Evolutionary conservation across 352 stramenopile species (phyloP).

Genomic region (Pythium periplocum): DNA sequence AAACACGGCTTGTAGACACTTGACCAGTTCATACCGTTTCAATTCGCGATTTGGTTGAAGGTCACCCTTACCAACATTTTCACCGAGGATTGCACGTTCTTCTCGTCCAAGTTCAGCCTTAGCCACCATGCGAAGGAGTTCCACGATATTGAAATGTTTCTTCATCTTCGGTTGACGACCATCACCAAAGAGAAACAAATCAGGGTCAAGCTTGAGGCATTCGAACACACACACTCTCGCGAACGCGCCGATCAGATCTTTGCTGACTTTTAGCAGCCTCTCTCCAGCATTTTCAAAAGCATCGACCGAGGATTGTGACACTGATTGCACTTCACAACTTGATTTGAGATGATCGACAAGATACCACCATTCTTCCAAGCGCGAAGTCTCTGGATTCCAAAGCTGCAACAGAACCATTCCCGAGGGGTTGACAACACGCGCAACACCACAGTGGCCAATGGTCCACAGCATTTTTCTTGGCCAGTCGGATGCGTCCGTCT

Average conservation of each 20-base stretch:
- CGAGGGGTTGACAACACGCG: constrained; percentile 40
- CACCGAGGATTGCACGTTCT: constrained; percentile 26
- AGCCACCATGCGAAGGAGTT: constrained; percentile 49
- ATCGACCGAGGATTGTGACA: constrained; percentile 34
- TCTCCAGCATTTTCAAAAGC: constrained; percentile 31
- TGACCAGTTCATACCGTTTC: constrained; percentile 22
- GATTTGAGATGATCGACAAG: constrained; percentile 44
- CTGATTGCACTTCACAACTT: constrained; percentile 11
- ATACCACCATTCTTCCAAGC: constrained; percentile 69
- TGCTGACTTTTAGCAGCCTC: constrained; percentile 30
- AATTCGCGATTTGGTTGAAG: background rate
- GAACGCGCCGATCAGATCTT: constrained; percentile 50
- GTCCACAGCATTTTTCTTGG: constrained; percentile 60
- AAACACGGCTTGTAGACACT: constrained; percentile 38
- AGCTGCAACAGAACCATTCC: constrained; percentile 65
- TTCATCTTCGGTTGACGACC: constrained; percentile 12
- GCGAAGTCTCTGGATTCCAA: constrained; percentile 36
- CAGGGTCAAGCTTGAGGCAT: constrained; percentile 46
- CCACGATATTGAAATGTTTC: constrained; percentile 41
- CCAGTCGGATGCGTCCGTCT: constrained; percentile 33
- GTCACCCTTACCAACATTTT: background rate
- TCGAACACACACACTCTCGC: constrained; percentile 59
- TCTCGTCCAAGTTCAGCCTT: constrained; percentile 49
- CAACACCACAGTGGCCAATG: constrained; percentile 44
- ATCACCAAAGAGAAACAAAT: constrained; percentile 39